These are phyloP conservation scores for Penicillium soppii DNA, from an alignment of 495 filamentous ascomycete species.

Conservation along the genomic window DNA sequence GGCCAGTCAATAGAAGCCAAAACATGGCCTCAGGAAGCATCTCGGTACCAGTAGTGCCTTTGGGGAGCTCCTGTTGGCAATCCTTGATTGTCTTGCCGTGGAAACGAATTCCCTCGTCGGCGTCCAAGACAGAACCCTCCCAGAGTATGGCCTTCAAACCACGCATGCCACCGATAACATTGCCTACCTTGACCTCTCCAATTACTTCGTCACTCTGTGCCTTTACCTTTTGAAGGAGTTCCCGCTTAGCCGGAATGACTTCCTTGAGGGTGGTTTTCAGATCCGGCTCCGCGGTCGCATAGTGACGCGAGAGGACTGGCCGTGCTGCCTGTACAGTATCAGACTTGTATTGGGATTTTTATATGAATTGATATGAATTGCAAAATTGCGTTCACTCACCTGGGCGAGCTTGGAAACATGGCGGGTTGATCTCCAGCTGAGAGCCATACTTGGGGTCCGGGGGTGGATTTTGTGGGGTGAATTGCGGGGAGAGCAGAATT, in stretches of 20 bases:
- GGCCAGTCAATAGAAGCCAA: conserved; percentile 94
- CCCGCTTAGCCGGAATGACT: conserved; percentile 86
- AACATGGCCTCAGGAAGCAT: conserved; percentile 99
- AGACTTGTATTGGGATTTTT: background rate
- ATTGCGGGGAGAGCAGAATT: conserved; percentile 14
- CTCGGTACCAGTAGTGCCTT: conserved; percentile 90
- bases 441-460: conserved; percentile 31
- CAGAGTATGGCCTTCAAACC: conserved; percentile 97
- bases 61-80: conserved; percentile 90
- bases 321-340: conserved; percentile 20
- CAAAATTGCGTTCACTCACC: conserved; percentile 24
- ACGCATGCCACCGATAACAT: conserved; percentile 94
- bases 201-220: conserved; percentile 76
- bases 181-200: conserved; percentile 92
- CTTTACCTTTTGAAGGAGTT: conserved; percentile 89
- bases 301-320: conserved; percentile 31
- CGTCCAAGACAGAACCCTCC: conserved; percentile 96
- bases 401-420: conserved; percentile 39
- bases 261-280: conserved; percentile 82
- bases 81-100: conserved; percentile 98
- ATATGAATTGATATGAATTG: background rate
- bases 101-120: conserved; percentile 97
- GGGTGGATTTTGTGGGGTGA: conserved; percentile 21
- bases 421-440: conserved; percentile 39
- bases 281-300: conserved; percentile 73